Conservation (phyloP, 345 rosid genomes). For the Gossypium sturtianum region DNA sequence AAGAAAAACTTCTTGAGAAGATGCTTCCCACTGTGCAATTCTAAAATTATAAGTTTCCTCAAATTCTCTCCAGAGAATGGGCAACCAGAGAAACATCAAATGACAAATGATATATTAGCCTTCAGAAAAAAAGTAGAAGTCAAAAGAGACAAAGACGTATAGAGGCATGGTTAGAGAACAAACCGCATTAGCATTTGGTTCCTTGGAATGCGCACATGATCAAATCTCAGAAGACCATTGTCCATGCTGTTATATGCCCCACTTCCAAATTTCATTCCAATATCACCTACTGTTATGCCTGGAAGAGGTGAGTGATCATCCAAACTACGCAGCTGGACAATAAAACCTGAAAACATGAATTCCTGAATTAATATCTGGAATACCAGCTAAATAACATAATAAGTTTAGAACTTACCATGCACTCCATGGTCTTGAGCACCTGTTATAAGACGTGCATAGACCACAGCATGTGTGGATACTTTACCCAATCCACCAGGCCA, state of each 20-base stretch:
- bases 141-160: not conserved
- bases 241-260: constrained; percentile 97
- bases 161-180: constrained; percentile 17
- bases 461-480: constrained; percentile 83
- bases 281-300: constrained; percentile 86
- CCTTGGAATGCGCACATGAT: constrained; percentile 89
- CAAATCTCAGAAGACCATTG: constrained; percentile 86
- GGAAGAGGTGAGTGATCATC: constrained; percentile 98
- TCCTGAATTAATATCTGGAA: constrained; percentile 14
- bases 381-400: not conserved
- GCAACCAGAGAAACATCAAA: not conserved
- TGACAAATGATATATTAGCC: not conserved
- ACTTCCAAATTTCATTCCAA: constrained; percentile 86
- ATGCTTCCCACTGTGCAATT: not conserved
- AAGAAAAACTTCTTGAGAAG: constrained; percentile 2
- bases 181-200: constrained; percentile 95
- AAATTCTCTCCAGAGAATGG: not conserved
- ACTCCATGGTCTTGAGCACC: constrained; percentile 79
- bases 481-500: constrained; percentile 99
- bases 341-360: constrained; percentile 62
- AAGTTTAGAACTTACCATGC: constrained; percentile 51
- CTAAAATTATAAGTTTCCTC: not conserved
- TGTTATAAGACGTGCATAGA: constrained; percentile 82
- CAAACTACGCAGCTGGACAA: constrained; percentile 88
- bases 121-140: not conserved